Evolutionary conservation across 257 asterid genomes (phyloP), one percentile per base, ranked within the genome.

Genomic region (Verbascum thapsus): DNA sequence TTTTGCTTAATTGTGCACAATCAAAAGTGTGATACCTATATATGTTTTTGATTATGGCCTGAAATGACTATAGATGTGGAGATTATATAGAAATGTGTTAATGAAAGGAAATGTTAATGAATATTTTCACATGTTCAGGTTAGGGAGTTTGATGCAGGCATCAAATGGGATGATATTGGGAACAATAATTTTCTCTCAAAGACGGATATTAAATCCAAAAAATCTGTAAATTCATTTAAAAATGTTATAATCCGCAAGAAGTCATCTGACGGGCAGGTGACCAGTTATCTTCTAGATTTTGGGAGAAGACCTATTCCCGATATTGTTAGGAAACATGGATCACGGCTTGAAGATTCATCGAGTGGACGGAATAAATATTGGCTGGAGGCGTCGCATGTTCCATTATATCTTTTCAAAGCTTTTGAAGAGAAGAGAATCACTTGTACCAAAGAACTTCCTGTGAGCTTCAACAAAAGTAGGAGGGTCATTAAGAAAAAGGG

Each of bases 301-400:
- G 98, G 98, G 56, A 91, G 86, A 74, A 78, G 98, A 75, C 81
- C 81, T 80, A 82, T 91, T 59, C 98, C 98, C 37, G 96, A 91
- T 59, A 61, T 86, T 67, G 96, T 91, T 71, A 56, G 78, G 61
- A 85, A 53, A 73, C 81, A 81, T 69, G 98, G 98, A 43, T 64
- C 88, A 54, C 67, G 20, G 71, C 71, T 85, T 62, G 95, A 83
- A 72, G 96, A 91, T 48, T 63, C 82, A 20, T 74, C 85, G n/a
- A 82, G 73, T 37, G 88, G 69, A 61, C 81, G 71, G 82, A 91
- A 86, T 75, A 88, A 78, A 73, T 91, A 82, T 74, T 91, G 98
- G 98, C 83, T 91, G 77, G 98, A 88, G 75, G 98, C 84, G 58
- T 63, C 83, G 70, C 73, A 86, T 75, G 81, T 88, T 62, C 98